phyloP scores from a whole-genome alignment of 2,329 filamentous ascomycete species.

The Aspergillus hiratsukae region DNA sequence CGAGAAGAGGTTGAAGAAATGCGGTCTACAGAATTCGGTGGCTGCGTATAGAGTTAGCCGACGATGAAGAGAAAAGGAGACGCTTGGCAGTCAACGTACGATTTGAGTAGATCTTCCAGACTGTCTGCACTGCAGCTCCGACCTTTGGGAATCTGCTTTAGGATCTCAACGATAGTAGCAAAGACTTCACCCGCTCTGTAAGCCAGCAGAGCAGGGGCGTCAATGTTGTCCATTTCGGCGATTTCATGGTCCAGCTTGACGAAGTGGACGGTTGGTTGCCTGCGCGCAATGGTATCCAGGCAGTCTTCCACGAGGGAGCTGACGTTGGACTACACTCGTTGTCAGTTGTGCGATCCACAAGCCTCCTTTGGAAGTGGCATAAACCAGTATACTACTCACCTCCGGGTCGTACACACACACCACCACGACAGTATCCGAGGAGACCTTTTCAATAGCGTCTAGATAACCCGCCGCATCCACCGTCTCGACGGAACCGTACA shows the following conservation, averaged over 20 bases:
- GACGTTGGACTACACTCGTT: slow-evolving; percentile 61
- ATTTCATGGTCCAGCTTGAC: slow-evolving; percentile 87
- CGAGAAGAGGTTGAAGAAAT: neutral
- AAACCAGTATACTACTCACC: slow-evolving; percentile 51
- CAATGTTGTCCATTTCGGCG: slow-evolving; percentile 87
- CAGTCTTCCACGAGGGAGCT: slow-evolving; percentile 75
- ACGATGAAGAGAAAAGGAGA: neutral
- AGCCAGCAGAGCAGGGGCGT: slow-evolving; percentile 80
- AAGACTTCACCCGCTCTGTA: slow-evolving; percentile 90
- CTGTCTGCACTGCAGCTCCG: slow-evolving; percentile 48
- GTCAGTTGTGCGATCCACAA: slow-evolving; percentile 2
- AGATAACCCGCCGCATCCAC: slow-evolving; percentile 90
- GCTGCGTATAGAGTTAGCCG: slow-evolving; percentile 14
- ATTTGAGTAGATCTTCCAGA: slow-evolving; percentile 55
- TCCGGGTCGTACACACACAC: slow-evolving; percentile 89
- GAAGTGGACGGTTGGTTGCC: slow-evolving; percentile 71
- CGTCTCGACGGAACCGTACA: slow-evolving; percentile 73
- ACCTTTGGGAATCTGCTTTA: slow-evolving; percentile 72
- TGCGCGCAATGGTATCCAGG: slow-evolving; percentile 67
- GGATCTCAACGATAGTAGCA: slow-evolving; percentile 79
- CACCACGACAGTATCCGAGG: slow-evolving; percentile 74
- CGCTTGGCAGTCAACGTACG: slow-evolving; percentile 37
- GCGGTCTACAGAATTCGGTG: slow-evolving; percentile 26
- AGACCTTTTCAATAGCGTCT: slow-evolving; percentile 91
- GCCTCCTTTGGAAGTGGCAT: neutral